These are phyloP conservation scores for Termitomyces sp. DNA, from an alignment of 768 basidiomycete genomes.

Conservation along the genomic window DNA sequence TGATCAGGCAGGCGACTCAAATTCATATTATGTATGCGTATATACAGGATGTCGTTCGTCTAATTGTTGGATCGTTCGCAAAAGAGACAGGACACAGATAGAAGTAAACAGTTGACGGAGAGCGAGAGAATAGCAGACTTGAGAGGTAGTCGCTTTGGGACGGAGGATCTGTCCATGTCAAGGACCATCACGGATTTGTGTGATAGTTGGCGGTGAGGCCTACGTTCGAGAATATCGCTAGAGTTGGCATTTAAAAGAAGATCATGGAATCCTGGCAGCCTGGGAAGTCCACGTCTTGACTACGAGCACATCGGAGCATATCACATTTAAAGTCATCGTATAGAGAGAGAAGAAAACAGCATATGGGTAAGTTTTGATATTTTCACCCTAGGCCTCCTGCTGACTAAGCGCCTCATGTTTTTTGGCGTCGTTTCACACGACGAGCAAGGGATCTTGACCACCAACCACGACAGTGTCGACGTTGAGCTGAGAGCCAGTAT, in stretches of 20 bases:
- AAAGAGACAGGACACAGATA: neutral
- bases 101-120: neutral
- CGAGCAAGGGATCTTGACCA: constrained; percentile 12
- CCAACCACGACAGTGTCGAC: constrained; percentile 9
- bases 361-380: too few relatives aligned
- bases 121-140: neutral
- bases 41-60: neutral
- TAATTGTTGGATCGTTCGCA: neutral
- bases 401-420: constrained; percentile 22
- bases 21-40: too few relatives aligned
- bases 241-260: neutral
- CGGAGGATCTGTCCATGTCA: neutral
- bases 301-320: neutral
- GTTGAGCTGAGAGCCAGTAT: constrained; percentile 8
- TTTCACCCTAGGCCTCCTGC: neutral
- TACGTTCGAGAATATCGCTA: neutral
- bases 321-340: too few relatives aligned
- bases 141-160: too few relatives aligned
- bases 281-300: too few relatives aligned
- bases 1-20: neutral
- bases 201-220: too few relatives aligned
- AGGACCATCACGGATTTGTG: too few relatives aligned
- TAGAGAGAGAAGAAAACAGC: too few relatives aligned
- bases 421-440: constrained; percentile 15
- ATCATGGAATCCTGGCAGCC: too few relatives aligned